phyloP scores from a whole-genome alignment of 23 red algal species.

The Chondrus crispus region DNA sequence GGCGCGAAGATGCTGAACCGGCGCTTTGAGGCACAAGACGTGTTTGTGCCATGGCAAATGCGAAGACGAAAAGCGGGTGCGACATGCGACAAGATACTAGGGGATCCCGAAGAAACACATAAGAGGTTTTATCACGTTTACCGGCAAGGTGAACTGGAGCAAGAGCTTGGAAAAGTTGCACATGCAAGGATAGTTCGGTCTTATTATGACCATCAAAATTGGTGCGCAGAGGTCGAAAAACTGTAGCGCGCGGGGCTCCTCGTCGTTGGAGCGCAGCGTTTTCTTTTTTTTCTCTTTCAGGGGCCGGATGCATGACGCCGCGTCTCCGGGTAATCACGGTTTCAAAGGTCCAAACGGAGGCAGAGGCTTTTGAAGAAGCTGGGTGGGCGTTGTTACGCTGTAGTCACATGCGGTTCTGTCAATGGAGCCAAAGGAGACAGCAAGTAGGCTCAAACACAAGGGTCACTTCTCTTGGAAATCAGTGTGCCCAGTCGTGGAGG shows the following conservation, averaged over 20 bases:
- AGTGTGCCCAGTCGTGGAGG: slow-evolving; percentile 65
- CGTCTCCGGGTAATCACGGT: too few relatives aligned
- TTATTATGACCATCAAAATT: slow-evolving; percentile 83
- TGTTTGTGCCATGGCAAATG: slow-evolving; percentile 80
- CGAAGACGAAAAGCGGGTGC: slow-evolving; percentile 27
- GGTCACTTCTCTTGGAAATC: slow-evolving; percentile 72
- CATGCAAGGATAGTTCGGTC: neutral
- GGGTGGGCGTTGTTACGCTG: too few relatives aligned
- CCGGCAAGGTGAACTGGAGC: slow-evolving; percentile 50
- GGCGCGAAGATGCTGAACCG: slow-evolving; percentile 38
- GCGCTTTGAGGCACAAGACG: slow-evolving; percentile 54
- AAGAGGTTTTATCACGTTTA: slow-evolving; percentile 78
- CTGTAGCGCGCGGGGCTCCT: neutral
- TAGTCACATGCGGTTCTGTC: too few relatives aligned
- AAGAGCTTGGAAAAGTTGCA: slow-evolving; percentile 35
- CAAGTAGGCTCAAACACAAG: too few relatives aligned
- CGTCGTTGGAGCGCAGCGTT: too few relatives aligned
- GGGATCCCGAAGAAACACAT: neutral
- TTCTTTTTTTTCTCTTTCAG: too few relatives aligned
- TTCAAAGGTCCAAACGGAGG: too few relatives aligned
- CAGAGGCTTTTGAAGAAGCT: too few relatives aligned
- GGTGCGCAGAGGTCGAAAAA: slow-evolving; percentile 20
- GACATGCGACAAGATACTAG: slow-evolving; percentile 13
- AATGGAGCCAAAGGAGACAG: too few relatives aligned
- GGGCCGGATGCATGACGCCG: too few relatives aligned